A percentile compares a stretch with the other conserved stretches of the same genome.
phyloP scores from a whole-genome alignment of 768 basidiomycete genomes.

The Suillus variegatus region DNA sequence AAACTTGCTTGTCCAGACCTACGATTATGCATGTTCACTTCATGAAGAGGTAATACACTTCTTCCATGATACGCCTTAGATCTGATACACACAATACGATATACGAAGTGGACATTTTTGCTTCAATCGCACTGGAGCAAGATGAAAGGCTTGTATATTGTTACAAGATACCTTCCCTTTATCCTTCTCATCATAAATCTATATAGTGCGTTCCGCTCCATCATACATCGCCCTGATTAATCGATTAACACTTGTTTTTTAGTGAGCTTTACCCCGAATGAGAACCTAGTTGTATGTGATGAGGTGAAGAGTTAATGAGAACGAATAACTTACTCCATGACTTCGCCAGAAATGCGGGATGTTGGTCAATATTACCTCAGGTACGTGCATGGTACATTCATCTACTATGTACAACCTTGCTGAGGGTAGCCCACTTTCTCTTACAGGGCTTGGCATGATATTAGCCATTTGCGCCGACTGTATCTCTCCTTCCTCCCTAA shows the following conservation, averaged over 20 bases:
- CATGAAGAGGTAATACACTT: not conserved
- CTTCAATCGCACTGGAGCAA: not conserved
- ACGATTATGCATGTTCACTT: not conserved
- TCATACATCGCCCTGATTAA: not conserved
- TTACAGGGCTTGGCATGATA: too few relatives aligned
- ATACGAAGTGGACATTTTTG: not conserved
- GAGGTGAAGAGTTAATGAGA: not conserved
- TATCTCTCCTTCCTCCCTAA: too few relatives aligned
- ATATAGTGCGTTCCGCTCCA: not conserved
- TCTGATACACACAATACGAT: not conserved
- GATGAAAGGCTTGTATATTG: not conserved
- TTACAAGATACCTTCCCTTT: not conserved
- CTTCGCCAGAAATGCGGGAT: not conserved
- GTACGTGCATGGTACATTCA: too few relatives aligned
- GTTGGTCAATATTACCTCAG: not conserved
- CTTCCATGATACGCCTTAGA: not conserved
- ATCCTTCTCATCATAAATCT: not conserved
- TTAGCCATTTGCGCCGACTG: too few relatives aligned
- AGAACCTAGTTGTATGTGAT: not conserved
- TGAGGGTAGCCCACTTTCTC: too few relatives aligned
- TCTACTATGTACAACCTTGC: too few relatives aligned
- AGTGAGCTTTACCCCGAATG: not conserved
- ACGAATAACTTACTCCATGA: not conserved
- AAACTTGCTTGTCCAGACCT: not conserved
- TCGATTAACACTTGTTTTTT: not conserved